Evolutionary conservation across 164 flowering plant species (phyloP), one percentile per base, ranked within the genome.

Genomic region (Annona squamosa): DNA sequence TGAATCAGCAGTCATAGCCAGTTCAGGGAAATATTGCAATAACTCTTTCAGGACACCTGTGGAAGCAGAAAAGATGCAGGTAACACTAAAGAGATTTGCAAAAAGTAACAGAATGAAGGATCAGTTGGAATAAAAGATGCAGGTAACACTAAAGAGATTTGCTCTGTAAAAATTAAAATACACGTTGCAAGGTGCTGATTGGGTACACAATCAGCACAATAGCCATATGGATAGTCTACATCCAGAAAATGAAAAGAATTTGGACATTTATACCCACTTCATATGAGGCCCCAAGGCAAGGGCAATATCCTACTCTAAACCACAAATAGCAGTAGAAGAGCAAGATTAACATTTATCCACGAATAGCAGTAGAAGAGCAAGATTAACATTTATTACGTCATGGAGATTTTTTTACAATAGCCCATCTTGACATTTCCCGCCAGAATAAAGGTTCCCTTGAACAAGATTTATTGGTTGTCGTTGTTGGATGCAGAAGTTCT

Each of bases 31-130:
- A 45, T 69, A 68, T 12, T 67, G 72, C 75, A 93, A 73, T 65
- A 95, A 88, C 78, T 86, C 93, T 77, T 84, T 86, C 84, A 95
- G 73, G 70, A 95, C 93, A 65, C 90, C 99, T 95, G 93, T 81
- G 79, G 52, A 57, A 81, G 41, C 75, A 67, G 13, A 48, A n/a
- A 47, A 0, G 18, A 43, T n/a, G n/a, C n/a, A n/a, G n/a, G n/a
- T n/a, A 68, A 66, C 7, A n/a, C n/a, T n/a, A n/a, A n/a, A n/a
- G n/a, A n/a, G n/a, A n/a, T n/a, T n/a, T n/a, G n/a, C n/a, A n/a
- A 17, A 65, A 65, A 65, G 17, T 4, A 26, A 65, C 16, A 26
- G 42, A 42, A 26, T 4, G 45, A 26, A 10, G 13, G 13, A 52
- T 52, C 13, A 52, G 59, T 52, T 52, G 59, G 59, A 2, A 52